Evolutionary conservation across 2,329 filamentous ascomycete genomes (phyloP), one percentile per base, ranked within the genome.

Genomic region (Microdochium trichocladiopsis): DNA sequence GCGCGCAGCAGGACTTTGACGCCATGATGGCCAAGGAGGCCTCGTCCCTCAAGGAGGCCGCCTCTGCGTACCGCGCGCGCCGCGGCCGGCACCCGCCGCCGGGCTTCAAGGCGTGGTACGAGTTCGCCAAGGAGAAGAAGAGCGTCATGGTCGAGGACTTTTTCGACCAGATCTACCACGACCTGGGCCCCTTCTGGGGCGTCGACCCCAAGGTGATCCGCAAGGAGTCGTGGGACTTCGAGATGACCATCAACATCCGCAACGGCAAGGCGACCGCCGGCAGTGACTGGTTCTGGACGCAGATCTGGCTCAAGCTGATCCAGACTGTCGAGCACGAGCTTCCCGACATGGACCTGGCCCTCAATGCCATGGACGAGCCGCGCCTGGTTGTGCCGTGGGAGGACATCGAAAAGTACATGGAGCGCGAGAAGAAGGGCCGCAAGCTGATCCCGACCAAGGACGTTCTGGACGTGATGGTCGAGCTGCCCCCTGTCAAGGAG

Each of bases 351-450:
- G 83, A 87, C 55, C 74, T 87, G 53, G 76, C 84, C 0, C 72
- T 87, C 54, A 88, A 87, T 56, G 73, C 78, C 28, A 82, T 87
- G 76, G 84, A 88, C 58, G 83, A 87, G 61, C 84, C 84, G 37
- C 73, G 84, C 24, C 61, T 88, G 9, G 75, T 87, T 12, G 79
- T 81, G 2, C 77, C 83, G 2, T 86, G 78, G 75, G 83, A 87
- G 60, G 76, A 82, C 5, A 77, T 87, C 50, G 68, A 79, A 24
- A 64, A 65, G 1, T 75, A 78, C 52, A 73, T 88, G 67, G 63
- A 70, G 47, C 73, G 74, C 53, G 82, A 82, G 31, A 69, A 73
- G 51, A 68, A 74, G 55, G 76, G 72, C 9, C 69, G 73, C 47
- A 66, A 63, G 16, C 68, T 84, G 47, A 62, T 66, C 16, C 64